Percentiles rank a stretch among this genome's conserved stretches.
These are phyloP conservation scores for Amanita fuliginea DNA, from an alignment of 768 basidiomycete genomes.

Conservation along the genomic window DNA sequence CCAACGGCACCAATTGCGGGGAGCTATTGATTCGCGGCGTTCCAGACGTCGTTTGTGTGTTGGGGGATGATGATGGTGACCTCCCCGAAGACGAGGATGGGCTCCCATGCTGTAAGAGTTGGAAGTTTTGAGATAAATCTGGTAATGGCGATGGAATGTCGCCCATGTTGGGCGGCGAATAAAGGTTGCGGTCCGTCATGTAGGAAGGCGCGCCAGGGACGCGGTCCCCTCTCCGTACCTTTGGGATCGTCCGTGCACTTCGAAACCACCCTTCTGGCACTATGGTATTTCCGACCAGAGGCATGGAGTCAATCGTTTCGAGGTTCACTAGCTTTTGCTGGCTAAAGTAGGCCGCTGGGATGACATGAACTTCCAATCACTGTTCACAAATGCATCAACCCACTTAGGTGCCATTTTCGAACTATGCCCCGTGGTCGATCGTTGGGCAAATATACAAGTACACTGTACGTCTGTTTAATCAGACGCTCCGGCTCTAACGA, in stretches of 20 bases:
- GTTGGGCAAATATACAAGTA: slow-evolving; percentile 53
- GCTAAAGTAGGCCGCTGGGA: slow-evolving; percentile 73
- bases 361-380: slow-evolving; percentile 6
- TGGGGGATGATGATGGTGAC: slow-evolving; percentile 28
- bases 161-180: slow-evolving; percentile 14
- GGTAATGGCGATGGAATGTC: slow-evolving; percentile 14
- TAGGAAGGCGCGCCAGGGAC: slow-evolving; percentile 23
- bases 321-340: slow-evolving; percentile 64
- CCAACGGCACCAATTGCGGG: slow-evolving; percentile 46
- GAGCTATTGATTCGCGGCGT: not conserved
- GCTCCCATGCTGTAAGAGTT: slow-evolving; percentile 15
- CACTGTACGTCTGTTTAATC: slow-evolving; percentile 80
- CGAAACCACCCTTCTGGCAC: slow-evolving; percentile 75
- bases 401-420: slow-evolving; percentile 81
- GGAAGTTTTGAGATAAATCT: slow-evolving; percentile 13
- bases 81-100: slow-evolving; percentile 21
- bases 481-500: slow-evolving; percentile 47
- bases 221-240: slow-evolving; percentile 42
- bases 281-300: slow-evolving; percentile 47
- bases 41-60: slow-evolving; percentile 21
- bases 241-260: slow-evolving; percentile 57
- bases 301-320: slow-evolving; percentile 61
- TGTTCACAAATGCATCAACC: slow-evolving; percentile 15
- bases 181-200: slow-evolving; percentile 16
- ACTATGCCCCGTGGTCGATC: slow-evolving; percentile 40